Conservation (phyloP, 306 rosid species). For the Sicyos edulis region DNA sequence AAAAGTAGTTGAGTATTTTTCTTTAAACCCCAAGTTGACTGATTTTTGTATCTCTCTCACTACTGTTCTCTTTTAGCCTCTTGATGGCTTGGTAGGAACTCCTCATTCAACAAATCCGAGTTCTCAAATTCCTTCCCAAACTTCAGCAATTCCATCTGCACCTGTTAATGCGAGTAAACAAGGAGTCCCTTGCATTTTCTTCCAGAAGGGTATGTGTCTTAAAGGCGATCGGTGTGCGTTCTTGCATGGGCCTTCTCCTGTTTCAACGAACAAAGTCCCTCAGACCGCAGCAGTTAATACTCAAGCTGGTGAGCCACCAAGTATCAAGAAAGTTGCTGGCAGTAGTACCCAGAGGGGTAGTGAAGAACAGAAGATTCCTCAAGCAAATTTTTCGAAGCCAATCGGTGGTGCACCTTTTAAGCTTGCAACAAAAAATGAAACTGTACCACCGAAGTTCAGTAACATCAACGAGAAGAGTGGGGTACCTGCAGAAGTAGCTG, state of each 20-base stretch:
- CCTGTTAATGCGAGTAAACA: constrained; percentile 53
- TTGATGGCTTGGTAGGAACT: constrained; percentile 69
- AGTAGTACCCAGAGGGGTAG: constrained; percentile 40
- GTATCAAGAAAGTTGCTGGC: constrained; percentile 46
- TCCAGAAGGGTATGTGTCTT: constrained; percentile 74
- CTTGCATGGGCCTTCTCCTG: constrained; percentile 57
- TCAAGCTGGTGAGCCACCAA: constrained; percentile 42
- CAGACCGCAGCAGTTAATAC: constrained; percentile 31
- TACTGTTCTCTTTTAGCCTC: constrained; percentile 48
- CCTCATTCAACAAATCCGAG: constrained; percentile 53
- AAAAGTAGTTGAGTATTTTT: neutral
- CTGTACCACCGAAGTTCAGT: constrained; percentile 36
- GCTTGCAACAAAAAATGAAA: constrained; percentile 39
- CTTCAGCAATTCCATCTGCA: constrained; percentile 34
- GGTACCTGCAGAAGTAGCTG: constrained; percentile 32
- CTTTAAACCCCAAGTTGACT: neutral
- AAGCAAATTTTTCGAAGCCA: constrained; percentile 31
- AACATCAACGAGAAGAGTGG: constrained; percentile 42
- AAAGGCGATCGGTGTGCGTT: constrained; percentile 91
- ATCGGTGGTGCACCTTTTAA: constrained; percentile 37
- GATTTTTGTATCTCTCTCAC: neutral
- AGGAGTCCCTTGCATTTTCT: constrained; percentile 81
- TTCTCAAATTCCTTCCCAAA: constrained; percentile 39
- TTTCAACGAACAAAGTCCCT: constrained; percentile 38
- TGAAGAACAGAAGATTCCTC: constrained; percentile 53